phyloP scores from a whole-genome alignment of 179 eudicot genomes.

The Silene noctiflora region DNA sequence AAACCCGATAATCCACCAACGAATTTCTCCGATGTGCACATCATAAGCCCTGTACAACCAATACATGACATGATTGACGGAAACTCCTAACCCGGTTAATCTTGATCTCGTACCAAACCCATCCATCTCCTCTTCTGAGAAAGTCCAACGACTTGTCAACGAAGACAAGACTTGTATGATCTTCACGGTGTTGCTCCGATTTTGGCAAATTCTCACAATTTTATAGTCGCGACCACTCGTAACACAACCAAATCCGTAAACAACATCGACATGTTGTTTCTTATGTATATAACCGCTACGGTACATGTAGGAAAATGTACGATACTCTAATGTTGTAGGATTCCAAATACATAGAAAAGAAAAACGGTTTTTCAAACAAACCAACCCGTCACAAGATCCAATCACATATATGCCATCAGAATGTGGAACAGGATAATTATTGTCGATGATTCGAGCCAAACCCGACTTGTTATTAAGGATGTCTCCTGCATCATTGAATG shows the following conservation, averaged over 20 bases:
- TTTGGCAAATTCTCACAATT: constrained; percentile 7
- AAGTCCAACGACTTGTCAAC: background rate
- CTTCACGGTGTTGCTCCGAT: background rate
- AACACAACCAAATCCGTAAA: constrained; percentile 7
- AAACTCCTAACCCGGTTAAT: constrained; percentile 2
- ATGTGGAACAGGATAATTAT: background rate
- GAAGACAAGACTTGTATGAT: background rate
- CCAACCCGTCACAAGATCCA: constrained; percentile 7
- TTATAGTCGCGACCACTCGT: background rate
- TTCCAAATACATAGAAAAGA: background rate
- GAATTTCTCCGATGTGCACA: background rate
- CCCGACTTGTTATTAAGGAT: background rate
- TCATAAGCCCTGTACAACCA: background rate
- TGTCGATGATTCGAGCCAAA: background rate
- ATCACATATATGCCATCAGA: background rate
- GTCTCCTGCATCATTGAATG: background rate
- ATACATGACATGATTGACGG: background rate
- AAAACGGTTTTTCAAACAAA: background rate
- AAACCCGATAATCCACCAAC: constrained; percentile 14
- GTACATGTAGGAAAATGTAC: background rate
- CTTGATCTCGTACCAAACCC: background rate
- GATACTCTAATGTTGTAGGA: background rate
- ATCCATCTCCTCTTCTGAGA: constrained; percentile 1
- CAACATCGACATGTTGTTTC: constrained; percentile 3
- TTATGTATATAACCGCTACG: too few species aligned